Conservation (phyloP, 495 filamentous ascomycete species). For the Delitschia confertaspora region DNA sequence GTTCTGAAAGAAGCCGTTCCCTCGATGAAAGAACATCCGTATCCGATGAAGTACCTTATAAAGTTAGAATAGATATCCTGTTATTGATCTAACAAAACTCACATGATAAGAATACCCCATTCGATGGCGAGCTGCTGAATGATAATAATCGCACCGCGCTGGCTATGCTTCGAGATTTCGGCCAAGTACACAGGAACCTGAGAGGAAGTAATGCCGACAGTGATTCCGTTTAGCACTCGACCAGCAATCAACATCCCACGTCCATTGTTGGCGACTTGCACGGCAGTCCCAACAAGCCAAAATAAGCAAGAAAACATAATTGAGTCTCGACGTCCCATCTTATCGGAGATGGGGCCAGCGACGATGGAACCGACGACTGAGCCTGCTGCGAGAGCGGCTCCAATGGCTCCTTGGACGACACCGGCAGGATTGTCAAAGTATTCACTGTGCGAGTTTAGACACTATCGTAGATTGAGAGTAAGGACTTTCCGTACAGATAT, state of each 20-base stretch:
- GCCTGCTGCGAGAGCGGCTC: constrained; percentile 57
- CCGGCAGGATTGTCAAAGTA: constrained; percentile 25
- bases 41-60: constrained; percentile 50
- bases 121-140: constrained; percentile 73
- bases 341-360: constrained; percentile 59
- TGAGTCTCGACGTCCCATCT: constrained; percentile 53
- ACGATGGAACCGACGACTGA: constrained; percentile 55
- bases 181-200: constrained; percentile 78
- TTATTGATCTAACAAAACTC: constrained; percentile 9
- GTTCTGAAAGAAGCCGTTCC: constrained; percentile 60
- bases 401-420: constrained; percentile 53
- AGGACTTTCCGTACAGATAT: constrained; percentile 43
- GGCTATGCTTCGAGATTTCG: constrained; percentile 59
- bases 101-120: constrained; percentile 49
- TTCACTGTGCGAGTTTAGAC: constrained; percentile 5
- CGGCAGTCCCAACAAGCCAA: constrained; percentile 61
- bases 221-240: constrained; percentile 61
- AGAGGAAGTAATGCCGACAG: constrained; percentile 65
- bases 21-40: constrained; percentile 52
- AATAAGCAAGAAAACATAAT: constrained; percentile 58
- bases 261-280: constrained; percentile 55
- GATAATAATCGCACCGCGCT: constrained; percentile 59
- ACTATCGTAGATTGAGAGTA: not conserved
- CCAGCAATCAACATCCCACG: constrained; percentile 59
- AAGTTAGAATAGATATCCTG: constrained; percentile 41